Conservation (phyloP, 2,329 filamentous ascomycete genomes). For the Colletotrichum tropicicola region DNA sequence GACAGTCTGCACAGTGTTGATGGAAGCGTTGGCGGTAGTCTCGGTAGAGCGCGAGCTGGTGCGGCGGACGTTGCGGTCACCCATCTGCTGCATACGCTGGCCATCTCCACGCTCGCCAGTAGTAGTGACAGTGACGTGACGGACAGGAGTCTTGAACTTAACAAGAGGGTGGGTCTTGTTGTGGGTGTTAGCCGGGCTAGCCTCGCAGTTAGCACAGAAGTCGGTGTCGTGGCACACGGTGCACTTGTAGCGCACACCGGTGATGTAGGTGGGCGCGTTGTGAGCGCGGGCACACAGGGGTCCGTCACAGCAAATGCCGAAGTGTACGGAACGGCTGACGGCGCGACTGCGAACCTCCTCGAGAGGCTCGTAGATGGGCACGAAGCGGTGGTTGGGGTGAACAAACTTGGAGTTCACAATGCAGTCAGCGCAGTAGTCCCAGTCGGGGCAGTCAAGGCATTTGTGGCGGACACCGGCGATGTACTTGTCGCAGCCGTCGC, state of each 20-base stretch:
- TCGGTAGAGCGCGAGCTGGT: constrained; percentile 61
- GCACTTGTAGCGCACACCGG: constrained; percentile 94
- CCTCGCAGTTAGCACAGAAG: constrained; percentile 95
- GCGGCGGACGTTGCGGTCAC: constrained; percentile 60
- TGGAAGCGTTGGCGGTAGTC: constrained; percentile 57
- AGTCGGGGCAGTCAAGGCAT: constrained; percentile 96
- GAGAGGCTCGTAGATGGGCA: constrained; percentile 82
- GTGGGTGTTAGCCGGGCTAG: constrained; percentile 83
- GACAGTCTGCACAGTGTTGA: constrained; percentile 73
- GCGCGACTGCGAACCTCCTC: constrained; percentile 47
- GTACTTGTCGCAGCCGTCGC: constrained; percentile 91
- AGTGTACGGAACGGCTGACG: constrained; percentile 66
- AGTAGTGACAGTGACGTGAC: constrained; percentile 87
- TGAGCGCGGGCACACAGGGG: constrained; percentile 76
- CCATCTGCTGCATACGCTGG: constrained; percentile 72
- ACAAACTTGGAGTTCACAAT: constrained; percentile 70
- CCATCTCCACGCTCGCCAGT: constrained; percentile 79
- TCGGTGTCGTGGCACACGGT: constrained; percentile 94
- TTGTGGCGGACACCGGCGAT: constrained; percentile 94
- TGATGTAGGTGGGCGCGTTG: constrained; percentile 72
- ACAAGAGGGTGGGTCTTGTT: constrained; percentile 97
- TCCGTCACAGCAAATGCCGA: constrained; percentile 93
- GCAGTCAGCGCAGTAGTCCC: constrained; percentile 91
- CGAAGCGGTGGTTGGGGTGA: constrained; percentile 89
- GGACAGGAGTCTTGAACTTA: constrained; percentile 94